Conservation (phyloP, 495 filamentous ascomycete species). For the Lasiosphaeria hispida region DNA sequence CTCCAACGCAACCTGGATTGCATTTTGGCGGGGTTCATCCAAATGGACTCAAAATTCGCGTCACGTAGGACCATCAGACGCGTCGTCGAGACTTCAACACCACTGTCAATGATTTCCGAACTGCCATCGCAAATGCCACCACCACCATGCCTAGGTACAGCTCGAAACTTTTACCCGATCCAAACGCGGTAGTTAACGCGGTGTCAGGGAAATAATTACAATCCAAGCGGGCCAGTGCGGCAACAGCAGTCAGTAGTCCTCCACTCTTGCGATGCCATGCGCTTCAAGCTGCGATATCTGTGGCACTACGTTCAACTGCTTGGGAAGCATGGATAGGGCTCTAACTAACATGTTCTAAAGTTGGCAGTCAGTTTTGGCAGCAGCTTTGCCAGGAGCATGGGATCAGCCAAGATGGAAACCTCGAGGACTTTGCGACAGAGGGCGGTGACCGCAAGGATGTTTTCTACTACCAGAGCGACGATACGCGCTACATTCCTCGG, state of each 20-base stretch:
- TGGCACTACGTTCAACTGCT: no score
- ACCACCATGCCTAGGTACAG: conserved; percentile 51
- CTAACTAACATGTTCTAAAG: conserved; percentile 44
- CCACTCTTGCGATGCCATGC: not conserved
- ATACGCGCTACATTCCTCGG: conserved; percentile 95
- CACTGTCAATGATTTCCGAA: conserved; percentile 1
- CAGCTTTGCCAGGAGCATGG: conserved; percentile 97
- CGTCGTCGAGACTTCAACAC: not conserved
- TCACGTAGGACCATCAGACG: conserved; percentile 18
- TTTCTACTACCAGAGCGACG: conserved; percentile 98
- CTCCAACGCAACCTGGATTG: conserved; percentile 1
- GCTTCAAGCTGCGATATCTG: not conserved
- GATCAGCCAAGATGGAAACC: conserved; percentile 93
- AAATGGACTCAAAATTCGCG: conserved; percentile 20
- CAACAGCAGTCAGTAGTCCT: conserved; percentile 84
- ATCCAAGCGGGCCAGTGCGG: conserved; percentile 99
- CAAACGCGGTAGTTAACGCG: not conserved
- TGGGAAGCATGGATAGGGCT: no score
- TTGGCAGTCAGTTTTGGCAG: conserved; percentile 95
- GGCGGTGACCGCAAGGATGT: conserved; percentile 98
- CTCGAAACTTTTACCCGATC: not conserved
- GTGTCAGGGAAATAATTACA: conserved; percentile 93
- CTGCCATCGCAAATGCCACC: conserved; percentile 31
- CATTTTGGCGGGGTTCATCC: conserved; percentile 19
- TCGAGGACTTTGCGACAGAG: conserved; percentile 93